Percentiles rank a stretch among this genome's conserved stretches.
These are phyloP conservation scores for Papiliotrema fonsecae DNA, from an alignment of 1,284 basidiomycete genomes.

Conservation along the genomic window DNA sequence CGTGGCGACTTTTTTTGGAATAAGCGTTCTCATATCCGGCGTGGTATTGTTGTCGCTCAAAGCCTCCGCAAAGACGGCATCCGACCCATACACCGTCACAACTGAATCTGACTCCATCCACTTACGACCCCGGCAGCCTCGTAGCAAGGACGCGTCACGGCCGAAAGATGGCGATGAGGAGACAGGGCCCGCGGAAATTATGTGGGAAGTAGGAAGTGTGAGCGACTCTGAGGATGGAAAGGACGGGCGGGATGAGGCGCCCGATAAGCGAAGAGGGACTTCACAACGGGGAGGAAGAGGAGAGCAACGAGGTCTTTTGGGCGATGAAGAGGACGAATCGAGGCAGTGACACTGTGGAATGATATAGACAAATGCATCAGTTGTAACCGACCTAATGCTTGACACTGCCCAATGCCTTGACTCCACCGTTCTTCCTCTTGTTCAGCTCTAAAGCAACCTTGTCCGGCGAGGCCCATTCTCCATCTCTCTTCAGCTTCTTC, in stretches of 20 bases:
- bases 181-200: constrained; percentile 15
- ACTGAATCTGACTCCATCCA: constrained; percentile 23
- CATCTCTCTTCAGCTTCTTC: neutral
- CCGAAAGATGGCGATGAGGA: constrained; percentile 7
- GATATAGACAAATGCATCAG: too few species aligned
- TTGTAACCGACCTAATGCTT: constrained; percentile 14
- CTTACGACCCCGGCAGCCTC: constrained; percentile 23
- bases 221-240: constrained; percentile 25
- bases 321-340: constrained; percentile 26
- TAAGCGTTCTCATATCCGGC: constrained; percentile 74
- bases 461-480: neutral
- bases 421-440: neutral
- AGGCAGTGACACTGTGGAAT: constrained; percentile 14
- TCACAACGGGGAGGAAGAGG: constrained; percentile 22
- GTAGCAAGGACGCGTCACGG: constrained; percentile 1
- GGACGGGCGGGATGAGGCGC: constrained; percentile 12
- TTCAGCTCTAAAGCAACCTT: neutral
- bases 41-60: constrained; percentile 55
- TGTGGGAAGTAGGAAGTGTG: constrained; percentile 41
- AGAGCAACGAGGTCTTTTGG: constrained; percentile 34
- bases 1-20: constrained; percentile 77
- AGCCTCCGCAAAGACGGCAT: constrained; percentile 30
- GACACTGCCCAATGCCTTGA: neutral
- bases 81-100: constrained; percentile 30
- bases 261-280: constrained; percentile 3